A percentile compares a stretch with the other conserved stretches of the same genome.
These are phyloP conservation scores for Tylopilus felleus DNA, from an alignment of 768 basidiomycete genomes.

Conservation along the genomic window DNA sequence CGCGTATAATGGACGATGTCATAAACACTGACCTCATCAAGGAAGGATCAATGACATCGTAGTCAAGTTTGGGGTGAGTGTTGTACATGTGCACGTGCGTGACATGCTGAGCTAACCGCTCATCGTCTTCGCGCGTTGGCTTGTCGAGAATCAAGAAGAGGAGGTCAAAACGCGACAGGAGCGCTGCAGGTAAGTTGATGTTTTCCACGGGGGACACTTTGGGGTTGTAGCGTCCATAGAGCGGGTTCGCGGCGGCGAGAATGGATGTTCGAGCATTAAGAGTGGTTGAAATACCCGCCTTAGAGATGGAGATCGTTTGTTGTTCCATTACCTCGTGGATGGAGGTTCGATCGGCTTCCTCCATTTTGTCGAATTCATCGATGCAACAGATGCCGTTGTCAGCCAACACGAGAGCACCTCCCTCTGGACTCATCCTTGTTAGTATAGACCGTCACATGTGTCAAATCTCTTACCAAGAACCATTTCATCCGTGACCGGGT, in stretches of 20 bases:
- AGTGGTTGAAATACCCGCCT: slow-evolving; percentile 98
- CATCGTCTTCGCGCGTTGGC: slow-evolving; percentile 91
- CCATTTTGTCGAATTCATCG: slow-evolving; percentile 99
- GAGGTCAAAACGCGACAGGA: slow-evolving; percentile 94
- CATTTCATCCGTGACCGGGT: slow-evolving; percentile 99
- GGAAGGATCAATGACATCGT: slow-evolving; percentile 80
- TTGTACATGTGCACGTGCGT: slow-evolving; percentile 98
- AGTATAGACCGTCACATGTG: slow-evolving; percentile 1
- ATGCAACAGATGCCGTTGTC: slow-evolving; percentile 99
- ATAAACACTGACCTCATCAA: slow-evolving; percentile 70
- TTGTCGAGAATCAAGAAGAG: slow-evolving; percentile 97
- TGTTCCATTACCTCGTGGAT: slow-evolving; percentile 99
- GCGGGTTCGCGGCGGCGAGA: slow-evolving; percentile 95
- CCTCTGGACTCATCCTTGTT: slow-evolving; percentile 57
- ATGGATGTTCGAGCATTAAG: slow-evolving; percentile 97
- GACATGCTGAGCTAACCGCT: slow-evolving; percentile 93
- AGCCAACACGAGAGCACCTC: slow-evolving; percentile 96
- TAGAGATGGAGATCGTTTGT: slow-evolving; percentile 99
- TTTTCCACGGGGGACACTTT: slow-evolving; percentile 98
- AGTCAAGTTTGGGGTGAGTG: slow-evolving; percentile 78
- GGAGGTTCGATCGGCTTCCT: slow-evolving; percentile 93
- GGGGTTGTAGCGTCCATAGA: slow-evolving; percentile 97
- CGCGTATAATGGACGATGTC: not conserved
- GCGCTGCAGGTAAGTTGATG: slow-evolving; percentile 96
- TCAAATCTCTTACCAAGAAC: slow-evolving; percentile 71